Conservation (phyloP, 495 filamentous ascomycete species). For the Podospora pseudocomata region DNA sequence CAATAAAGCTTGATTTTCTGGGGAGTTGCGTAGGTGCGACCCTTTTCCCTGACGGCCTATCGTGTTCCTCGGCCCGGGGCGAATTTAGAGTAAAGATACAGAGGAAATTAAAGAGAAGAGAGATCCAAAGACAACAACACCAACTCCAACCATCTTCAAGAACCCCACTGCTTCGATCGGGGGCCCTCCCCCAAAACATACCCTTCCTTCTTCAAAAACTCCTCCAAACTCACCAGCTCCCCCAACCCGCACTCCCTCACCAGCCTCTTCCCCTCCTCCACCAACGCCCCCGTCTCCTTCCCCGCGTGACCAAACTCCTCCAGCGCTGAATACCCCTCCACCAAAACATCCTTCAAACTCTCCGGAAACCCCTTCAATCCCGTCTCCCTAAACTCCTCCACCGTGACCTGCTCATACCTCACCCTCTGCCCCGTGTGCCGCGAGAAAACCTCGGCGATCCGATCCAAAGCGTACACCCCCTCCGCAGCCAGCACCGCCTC, state of each 20-base stretch:
- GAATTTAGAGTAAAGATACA: too few species aligned
- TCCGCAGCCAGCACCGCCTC: slow-evolving; percentile 42
- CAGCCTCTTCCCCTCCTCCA: slow-evolving; percentile 40
- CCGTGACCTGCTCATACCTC: slow-evolving; percentile 41
- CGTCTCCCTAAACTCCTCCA: slow-evolving; percentile 38
- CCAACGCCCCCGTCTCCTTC: slow-evolving; percentile 34
- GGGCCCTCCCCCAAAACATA: not conserved
- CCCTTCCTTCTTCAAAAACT: not conserved
- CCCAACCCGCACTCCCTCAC: not conserved
- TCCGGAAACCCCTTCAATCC: slow-evolving; percentile 35
- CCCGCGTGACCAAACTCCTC: slow-evolving; percentile 51
- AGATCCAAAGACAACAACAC: too few species aligned
- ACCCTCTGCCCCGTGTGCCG: slow-evolving; percentile 47
- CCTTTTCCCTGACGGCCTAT: too few species aligned
- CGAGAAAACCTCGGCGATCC: slow-evolving; percentile 37
- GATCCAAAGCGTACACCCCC: slow-evolving; percentile 35
- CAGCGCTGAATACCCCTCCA: slow-evolving; percentile 35
- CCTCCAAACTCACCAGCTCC: slow-evolving; percentile 1
- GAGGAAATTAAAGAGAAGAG: too few species aligned
- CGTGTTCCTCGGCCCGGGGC: too few species aligned
- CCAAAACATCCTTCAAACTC: slow-evolving; percentile 28
- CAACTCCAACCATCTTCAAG: not conserved
- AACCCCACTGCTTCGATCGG: not conserved
- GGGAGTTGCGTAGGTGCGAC: too few species aligned
- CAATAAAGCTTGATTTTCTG: too few species aligned